Base-by-base conservation (phyloP, 106 monocot genomes). In the Allium cepa region DNA sequence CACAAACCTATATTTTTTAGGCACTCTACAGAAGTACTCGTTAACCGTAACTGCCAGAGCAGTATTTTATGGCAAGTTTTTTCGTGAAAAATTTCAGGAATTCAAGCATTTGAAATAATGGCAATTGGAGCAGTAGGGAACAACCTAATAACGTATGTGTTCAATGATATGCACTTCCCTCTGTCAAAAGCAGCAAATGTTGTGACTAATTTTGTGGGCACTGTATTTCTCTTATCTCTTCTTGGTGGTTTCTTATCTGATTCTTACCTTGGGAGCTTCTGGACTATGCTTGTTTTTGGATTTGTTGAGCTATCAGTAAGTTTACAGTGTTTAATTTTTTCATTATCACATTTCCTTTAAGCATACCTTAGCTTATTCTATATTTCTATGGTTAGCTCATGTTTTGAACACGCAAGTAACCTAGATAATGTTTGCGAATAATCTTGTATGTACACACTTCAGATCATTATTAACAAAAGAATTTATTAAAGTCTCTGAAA, bases 41-140 rank as follows among this genome's bases (percentile, higher is more conserved):
- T 36, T 36, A 36, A 36, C 36, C 0, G 36, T 36, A 36, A 36
- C 36, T 36, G 36, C 36, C 36, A 36, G 36, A 36, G 36, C 36
- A 36, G 36, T 36, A 36, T 36, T 36, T 36, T 36, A 36, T 55
- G 53, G 15, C 0, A 55, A 4, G 11, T 8, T 22, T 22, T 17
- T 61, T 27, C 4, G 26, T 17, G 26, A 55, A 12, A 55, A 55
- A 7, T 55, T 15, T 12, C 79, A 96, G 96, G 96, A 10, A 75
- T 96, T 57, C 96, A 92, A 77, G 91, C 81, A 49, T 88, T 86
- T 75, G 96, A 96, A 62, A 96, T 96, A 70, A 96, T 96, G 96
- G 96, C 88, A 51, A 92, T 96, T 48, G 96, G 82, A 17, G 96
- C 96, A 18, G 91, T 96, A 28, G 96, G 96, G 56, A 96, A 96